Base-by-base conservation (phyloP, 768 basidiomycete species). In the Leccinum uliginosum region DNA sequence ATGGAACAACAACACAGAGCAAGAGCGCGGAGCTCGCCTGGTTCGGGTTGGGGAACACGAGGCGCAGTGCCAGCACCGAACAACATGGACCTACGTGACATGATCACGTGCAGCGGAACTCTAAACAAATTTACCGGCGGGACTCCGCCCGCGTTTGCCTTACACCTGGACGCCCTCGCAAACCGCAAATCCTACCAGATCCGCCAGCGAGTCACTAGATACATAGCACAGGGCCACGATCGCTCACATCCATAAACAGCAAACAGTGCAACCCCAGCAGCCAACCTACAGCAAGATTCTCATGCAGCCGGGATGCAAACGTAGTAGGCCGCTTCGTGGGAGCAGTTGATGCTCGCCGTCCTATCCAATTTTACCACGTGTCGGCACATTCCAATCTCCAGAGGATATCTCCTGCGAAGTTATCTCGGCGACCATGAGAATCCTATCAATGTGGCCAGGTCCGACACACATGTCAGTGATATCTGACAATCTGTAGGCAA, bases 31-130 rank as follows among this genome's bases (percentile, higher is more conserved):
- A 70, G 54, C 51, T 61, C 54, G 60, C 63, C 51, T 63, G 52
- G 62, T 67, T 69, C 62, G 50, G 56, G 54, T 65, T 60, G 59
- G 58, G 55, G 47, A 35, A 62, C 69, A 71, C 69, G 70, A 67
- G 69, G 69, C 29, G 29, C 29, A 10, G 10, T 29, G 29, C 27
- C 27, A 27, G 27, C 27, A 29, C 15, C n/a, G n/a, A n/a, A n/a
- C 64, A 57, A 62, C n/a, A 30, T 24, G 58, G 40, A 45, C 60
- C 50, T 59, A 54, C 61, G 58, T 53, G 59, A 38, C 17, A 32
- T 32, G 7, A 27, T 65, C 68, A 70, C 67, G 68, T 70, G 67
- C 15, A 27, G 49, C 38, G n/a, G 38, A 40, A 40, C 35, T 38
- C 35, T 38, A 38, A 38, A 9, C 17, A 9, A 38, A 38, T 17